Conservation (phyloP, 257 asterid species). For the Jacaranda mimosifolia region DNA sequence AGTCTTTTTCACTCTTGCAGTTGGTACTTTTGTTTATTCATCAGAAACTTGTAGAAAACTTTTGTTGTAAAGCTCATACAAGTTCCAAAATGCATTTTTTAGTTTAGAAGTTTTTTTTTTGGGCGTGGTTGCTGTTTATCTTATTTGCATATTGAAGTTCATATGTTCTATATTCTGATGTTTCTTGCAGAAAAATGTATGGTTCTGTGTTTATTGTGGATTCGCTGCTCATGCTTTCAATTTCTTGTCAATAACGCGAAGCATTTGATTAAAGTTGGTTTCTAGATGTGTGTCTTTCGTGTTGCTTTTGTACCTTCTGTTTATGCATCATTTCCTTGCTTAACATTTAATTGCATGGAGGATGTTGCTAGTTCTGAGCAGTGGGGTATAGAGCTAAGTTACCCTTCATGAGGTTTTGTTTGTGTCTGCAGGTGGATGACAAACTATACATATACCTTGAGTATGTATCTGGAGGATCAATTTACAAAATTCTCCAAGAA, state of each 20-base stretch:
- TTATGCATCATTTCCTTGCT: slow-evolving; percentile 25
- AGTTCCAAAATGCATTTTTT: slow-evolving; percentile 13
- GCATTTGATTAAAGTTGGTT: slow-evolving; percentile 25
- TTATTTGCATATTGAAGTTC: not conserved
- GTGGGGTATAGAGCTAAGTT: slow-evolving; percentile 11
- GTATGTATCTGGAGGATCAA: slow-evolving; percentile 77
- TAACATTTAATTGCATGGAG: slow-evolving; percentile 33
- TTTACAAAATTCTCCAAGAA: slow-evolving; percentile 68
- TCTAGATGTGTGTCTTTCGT: not conserved
- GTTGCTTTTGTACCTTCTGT: not conserved
- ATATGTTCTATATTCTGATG: not conserved
- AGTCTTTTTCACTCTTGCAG: slow-evolving; percentile 34
- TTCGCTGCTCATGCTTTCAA: not conserved
- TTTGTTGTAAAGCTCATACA: slow-evolving; percentile 8
- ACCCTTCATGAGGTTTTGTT: slow-evolving; percentile 24
- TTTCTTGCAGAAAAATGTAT: not conserved
- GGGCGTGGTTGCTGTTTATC: not conserved
- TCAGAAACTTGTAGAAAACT: slow-evolving; percentile 12
- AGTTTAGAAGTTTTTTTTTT: slow-evolving; percentile 7
- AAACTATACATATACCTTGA: slow-evolving; percentile 71
- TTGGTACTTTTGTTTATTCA: slow-evolving; percentile 12
- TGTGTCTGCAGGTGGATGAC: slow-evolving; percentile 54
- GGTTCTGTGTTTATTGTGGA: not conserved
- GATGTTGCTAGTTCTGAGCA: slow-evolving; percentile 15
- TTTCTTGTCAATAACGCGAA: slow-evolving; percentile 16